These are phyloP conservation scores for Aeminium ludgeri DNA, from an alignment of 495 filamentous ascomycete genomes.

Conservation along the genomic window DNA sequence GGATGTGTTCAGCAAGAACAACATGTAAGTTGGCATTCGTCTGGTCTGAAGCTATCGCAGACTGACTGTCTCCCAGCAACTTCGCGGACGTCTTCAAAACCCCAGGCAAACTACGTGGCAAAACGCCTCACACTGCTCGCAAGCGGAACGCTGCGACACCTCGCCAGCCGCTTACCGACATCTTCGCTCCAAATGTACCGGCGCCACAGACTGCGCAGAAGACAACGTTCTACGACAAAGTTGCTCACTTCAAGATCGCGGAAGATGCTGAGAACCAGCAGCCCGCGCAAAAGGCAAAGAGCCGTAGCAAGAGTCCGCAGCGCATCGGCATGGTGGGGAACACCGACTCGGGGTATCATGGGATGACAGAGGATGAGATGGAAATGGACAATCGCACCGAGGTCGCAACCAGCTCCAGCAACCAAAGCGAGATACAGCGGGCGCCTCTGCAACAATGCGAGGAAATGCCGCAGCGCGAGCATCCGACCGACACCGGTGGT, in stretches of 20 bases:
- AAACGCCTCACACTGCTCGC: conserved; percentile 69
- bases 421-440: conserved; percentile 15
- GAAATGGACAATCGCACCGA: conserved; percentile 20
- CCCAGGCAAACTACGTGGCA: conserved; percentile 81
- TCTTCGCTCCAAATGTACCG: conserved; percentile 44
- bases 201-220: conserved; percentile 8
- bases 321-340: conserved; percentile 15
- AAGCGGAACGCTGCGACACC: conserved; percentile 48
- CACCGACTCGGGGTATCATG: conserved; percentile 69
- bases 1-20: conserved; percentile 36
- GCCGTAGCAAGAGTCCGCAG: conserved; percentile 13
- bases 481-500: conserved; percentile 20
- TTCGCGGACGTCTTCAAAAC: conserved; percentile 91
- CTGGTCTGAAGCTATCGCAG: conserved; percentile 56
- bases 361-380: conserved; percentile 41
- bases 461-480: conserved; percentile 3
- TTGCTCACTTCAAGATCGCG: conserved; percentile 16
- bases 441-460: conserved; percentile 10
- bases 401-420: conserved; percentile 23
- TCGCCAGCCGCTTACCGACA: conserved; percentile 68
- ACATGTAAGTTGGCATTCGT: conserved; percentile 84
- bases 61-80: conserved; percentile 35
- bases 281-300: conserved; percentile 1
- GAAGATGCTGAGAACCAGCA: conserved; percentile 8
- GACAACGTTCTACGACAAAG: conserved; percentile 12